Evolutionary conservation across 2,329 filamentous ascomycete species (phyloP).

Genomic region (Monosporascus cannonballus): DNA sequence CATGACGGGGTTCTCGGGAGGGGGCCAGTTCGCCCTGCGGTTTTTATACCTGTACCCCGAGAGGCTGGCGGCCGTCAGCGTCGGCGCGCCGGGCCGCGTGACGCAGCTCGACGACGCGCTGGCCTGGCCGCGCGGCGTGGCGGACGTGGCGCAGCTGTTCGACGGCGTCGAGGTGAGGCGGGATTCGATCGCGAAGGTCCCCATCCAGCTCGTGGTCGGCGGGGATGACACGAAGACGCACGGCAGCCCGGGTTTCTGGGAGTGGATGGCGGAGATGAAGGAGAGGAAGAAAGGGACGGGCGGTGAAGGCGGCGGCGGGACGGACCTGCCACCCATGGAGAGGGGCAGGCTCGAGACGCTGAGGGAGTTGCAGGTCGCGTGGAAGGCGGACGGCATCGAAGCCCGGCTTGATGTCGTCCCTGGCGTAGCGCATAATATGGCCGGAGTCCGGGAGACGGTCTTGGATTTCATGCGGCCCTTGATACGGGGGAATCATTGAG

Average conservation of each 20-base stretch:
- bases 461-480: constrained; percentile 5
- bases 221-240: constrained; percentile 11
- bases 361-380: constrained; percentile 9
- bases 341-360: constrained; percentile 8
- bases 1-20: constrained; percentile 25
- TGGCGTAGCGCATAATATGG: constrained; percentile 15
- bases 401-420: constrained; percentile 15
- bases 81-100: constrained; percentile 25
- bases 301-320: not conserved
- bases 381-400: constrained; percentile 15
- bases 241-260: constrained; percentile 16
- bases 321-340: constrained; percentile 3
- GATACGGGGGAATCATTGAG: not conserved
- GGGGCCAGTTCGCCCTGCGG: constrained; percentile 26
- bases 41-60: constrained; percentile 28
- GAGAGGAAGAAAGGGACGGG: not conserved
- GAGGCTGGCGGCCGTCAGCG: constrained; percentile 18
- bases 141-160: constrained; percentile 14
- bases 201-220: constrained; percentile 18
- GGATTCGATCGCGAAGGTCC: constrained; percentile 9
- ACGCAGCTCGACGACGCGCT: constrained; percentile 17
- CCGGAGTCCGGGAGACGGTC: constrained; percentile 8
- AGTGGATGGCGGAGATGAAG: constrained; percentile 10
- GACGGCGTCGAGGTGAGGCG: constrained; percentile 6
- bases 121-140: constrained; percentile 16